Evolutionary conservation across 2,329 filamentous ascomycete species (phyloP).

Genomic region (Arthroderma sp.): DNA sequence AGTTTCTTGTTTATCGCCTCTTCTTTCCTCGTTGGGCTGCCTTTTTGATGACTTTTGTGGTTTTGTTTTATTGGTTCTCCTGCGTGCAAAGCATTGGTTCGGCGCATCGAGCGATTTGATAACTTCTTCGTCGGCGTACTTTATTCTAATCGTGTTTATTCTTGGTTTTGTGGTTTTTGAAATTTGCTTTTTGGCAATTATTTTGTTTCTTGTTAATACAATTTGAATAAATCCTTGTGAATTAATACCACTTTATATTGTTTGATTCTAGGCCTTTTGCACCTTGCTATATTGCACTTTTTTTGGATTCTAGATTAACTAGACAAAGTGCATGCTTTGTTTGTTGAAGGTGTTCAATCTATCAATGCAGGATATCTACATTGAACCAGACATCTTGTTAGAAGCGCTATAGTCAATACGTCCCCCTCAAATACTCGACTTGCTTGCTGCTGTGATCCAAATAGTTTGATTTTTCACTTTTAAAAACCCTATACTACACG

Average conservation of each 20-base stretch:
- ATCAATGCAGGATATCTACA: no score
- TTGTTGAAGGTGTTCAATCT: no score
- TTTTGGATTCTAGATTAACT: neutral
- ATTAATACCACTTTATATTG: neutral
- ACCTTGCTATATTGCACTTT: neutral
- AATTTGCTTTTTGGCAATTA: neutral
- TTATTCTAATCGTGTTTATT: neutral
- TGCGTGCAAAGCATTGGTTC: slow-evolving; percentile 3
- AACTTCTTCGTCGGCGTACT: neutral
- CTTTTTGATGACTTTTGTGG: neutral
- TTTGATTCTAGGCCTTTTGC: neutral
- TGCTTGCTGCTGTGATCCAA: neutral
- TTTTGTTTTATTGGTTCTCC: neutral
- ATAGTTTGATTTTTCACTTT: neutral
- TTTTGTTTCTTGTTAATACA: neutral
- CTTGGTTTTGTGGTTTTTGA: neutral
- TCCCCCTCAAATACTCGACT: neutral
- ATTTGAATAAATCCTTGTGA: slow-evolving; percentile 2
- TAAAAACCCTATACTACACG: neutral
- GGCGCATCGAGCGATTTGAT: slow-evolving; percentile 5
- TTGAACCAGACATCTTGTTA: neutral
- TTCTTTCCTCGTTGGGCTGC: neutral
- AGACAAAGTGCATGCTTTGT: neutral
- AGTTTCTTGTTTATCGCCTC: neutral
- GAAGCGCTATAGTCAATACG: neutral